Conservation (phyloP, 805 yeast species). For the Tetrapisispora taiwanensis region DNA sequence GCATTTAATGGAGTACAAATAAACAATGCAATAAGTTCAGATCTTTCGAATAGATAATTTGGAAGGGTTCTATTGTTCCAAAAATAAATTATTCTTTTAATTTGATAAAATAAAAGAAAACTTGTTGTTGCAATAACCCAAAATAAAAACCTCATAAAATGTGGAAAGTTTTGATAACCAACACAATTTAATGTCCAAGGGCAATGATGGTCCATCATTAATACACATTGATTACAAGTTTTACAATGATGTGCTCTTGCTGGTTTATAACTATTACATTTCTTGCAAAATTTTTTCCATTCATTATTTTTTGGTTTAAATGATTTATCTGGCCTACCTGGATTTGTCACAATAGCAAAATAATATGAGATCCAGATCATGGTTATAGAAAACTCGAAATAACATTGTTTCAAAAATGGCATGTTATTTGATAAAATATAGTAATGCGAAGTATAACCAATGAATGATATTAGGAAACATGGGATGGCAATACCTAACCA, state of each 20-base stretch:
- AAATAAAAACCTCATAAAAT: constrained; percentile 63
- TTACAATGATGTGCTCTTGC: constrained; percentile 83
- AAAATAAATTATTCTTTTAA: constrained; percentile 32
- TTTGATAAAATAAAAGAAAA: constrained; percentile 36
- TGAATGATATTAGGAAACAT: constrained; percentile 39
- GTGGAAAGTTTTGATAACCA: constrained; percentile 68
- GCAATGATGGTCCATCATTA: constrained; percentile 88
- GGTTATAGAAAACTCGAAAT: constrained; percentile 38
- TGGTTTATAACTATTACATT: constrained; percentile 67
- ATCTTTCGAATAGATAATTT: constrained; percentile 40
- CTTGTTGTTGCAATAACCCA: constrained; percentile 52
- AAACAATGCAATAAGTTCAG: constrained; percentile 46
- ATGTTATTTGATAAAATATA: constrained; percentile 42
- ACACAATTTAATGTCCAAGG: constrained; percentile 94
- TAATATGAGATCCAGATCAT: constrained; percentile 68
- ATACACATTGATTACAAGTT: constrained; percentile 59
- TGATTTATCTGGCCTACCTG: constrained; percentile 57
- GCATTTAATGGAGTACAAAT: constrained; percentile 44
- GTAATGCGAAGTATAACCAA: constrained; percentile 56
- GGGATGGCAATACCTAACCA: constrained; percentile 55
- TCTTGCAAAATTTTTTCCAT: constrained; percentile 59
- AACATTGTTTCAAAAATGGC: constrained; percentile 31
- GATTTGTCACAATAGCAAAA: constrained; percentile 52
- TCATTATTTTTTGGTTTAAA: constrained; percentile 20
- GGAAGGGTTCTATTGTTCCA: constrained; percentile 47